Percentiles rank a stretch among this genome's conserved stretches.
These are phyloP conservation scores for Exophiala sp. DNA, from an alignment of 2,329 filamentous ascomycete species.

Conservation along the genomic window DNA sequence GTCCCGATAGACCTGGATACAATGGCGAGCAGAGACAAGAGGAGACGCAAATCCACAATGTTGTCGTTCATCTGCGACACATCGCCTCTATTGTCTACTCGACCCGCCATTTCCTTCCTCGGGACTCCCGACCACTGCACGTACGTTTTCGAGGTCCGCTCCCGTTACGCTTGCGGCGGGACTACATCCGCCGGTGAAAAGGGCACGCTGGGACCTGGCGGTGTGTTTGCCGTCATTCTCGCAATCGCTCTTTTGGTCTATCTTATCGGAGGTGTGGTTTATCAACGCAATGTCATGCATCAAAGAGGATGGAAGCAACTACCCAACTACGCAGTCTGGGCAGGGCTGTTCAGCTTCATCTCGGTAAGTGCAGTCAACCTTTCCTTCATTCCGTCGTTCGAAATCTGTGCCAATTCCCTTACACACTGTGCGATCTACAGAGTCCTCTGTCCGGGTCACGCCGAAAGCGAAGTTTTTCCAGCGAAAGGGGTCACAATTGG, in stretches of 20 bases:
- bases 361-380: conserved; percentile 50
- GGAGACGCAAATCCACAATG: conserved; percentile 66
- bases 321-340: conserved; percentile 91
- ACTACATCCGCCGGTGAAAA: conserved; percentile 43
- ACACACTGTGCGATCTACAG: conserved; percentile 18
- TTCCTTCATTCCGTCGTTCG: background rate
- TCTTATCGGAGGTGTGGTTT: conserved; percentile 84
- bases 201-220: conserved; percentile 61
- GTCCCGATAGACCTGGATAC: conserved; percentile 19
- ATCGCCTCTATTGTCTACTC: conserved; percentile 53
- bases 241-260: conserved; percentile 76
- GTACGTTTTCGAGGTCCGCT: conserved; percentile 92
- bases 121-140: conserved; percentile 85
- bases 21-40: conserved; percentile 12
- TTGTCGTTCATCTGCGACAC: conserved; percentile 91
- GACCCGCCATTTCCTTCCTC: conserved; percentile 64
- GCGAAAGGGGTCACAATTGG: conserved; percentile 12
- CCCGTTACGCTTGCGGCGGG: conserved; percentile 74
- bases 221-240: conserved; percentile 82
- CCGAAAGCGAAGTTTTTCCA: conserved; percentile 10
- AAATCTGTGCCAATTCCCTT: conserved; percentile 18
- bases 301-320: conserved; percentile 92
- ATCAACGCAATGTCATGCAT: conserved; percentile 90
- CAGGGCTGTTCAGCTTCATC: conserved; percentile 75
- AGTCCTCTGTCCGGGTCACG: conserved; percentile 13